Evolutionary conservation across 768 basidiomycete species (phyloP).

Genomic region (Suillus cothurnatus): DNA sequence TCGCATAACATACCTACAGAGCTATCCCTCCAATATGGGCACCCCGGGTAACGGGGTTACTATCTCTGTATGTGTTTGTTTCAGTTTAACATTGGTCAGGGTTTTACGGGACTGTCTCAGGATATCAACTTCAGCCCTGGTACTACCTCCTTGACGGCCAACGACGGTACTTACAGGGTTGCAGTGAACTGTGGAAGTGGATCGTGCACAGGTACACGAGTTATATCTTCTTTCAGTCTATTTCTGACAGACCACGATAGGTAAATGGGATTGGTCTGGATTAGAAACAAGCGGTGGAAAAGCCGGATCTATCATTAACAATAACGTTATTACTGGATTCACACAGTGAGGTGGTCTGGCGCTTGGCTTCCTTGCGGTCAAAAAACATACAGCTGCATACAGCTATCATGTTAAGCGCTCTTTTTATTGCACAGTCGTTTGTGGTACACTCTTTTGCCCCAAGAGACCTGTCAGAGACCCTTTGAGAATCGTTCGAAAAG

Average conservation of each 20-base stretch:
- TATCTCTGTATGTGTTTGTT: conserved; percentile 50
- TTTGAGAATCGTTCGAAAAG: too few relatives aligned
- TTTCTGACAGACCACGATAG: conserved; percentile 24
- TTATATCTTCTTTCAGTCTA: not conserved
- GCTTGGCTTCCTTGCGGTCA: not conserved
- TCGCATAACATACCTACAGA: conserved; percentile 34
- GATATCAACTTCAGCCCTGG: conserved; percentile 49
- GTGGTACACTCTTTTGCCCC: too few relatives aligned
- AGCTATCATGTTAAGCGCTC: not conserved
- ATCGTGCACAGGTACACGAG: conserved; percentile 48
- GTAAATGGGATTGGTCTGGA: conserved; percentile 53
- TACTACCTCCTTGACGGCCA: conserved; percentile 45
- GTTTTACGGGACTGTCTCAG: conserved; percentile 28
- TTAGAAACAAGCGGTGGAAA: conserved; percentile 48
- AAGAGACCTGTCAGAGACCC: too few relatives aligned
- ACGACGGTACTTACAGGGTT: conserved; percentile 43
- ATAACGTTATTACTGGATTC: conserved; percentile 36
- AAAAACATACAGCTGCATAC: not conserved
- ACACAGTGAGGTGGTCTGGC: conserved; percentile 6
- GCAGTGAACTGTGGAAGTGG: conserved; percentile 58
- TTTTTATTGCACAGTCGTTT: not conserved
- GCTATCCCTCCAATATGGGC: conserved; percentile 55
- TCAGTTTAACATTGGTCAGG: not conserved
- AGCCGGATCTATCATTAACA: conserved; percentile 37
- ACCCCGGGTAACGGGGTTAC: conserved; percentile 57